These are phyloP conservation scores for Debaryomycetaceae sp. DNA, from an alignment of 1,139 yeast species.

Conservation along the genomic window DNA sequence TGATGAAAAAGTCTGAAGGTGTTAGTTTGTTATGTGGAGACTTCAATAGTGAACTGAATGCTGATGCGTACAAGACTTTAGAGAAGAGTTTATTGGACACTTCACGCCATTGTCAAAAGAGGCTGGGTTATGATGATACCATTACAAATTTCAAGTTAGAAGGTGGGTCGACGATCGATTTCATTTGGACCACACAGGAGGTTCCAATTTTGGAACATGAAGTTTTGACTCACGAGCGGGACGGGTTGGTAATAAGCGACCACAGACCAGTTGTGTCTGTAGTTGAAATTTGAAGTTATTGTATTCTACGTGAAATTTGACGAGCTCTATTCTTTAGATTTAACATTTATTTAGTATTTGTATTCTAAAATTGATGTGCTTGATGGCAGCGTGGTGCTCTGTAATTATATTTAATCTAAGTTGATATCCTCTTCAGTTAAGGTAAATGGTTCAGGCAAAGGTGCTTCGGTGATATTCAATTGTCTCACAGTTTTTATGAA, in stretches of 20 bases:
- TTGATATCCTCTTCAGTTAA: slow-evolving; percentile 52
- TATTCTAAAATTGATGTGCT: neutral
- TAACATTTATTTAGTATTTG: neutral
- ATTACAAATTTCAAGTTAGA: slow-evolving; percentile 13
- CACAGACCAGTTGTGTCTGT: slow-evolving; percentile 21
- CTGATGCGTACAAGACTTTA: slow-evolving; percentile 28
- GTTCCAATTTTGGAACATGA: slow-evolving; percentile 9
- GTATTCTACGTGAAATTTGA: neutral
- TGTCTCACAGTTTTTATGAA: slow-evolving; percentile 85
- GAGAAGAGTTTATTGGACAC: slow-evolving; percentile 8
- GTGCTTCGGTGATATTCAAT: slow-evolving; percentile 78
- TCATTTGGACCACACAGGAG: slow-evolving; percentile 10
- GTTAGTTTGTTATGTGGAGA: slow-evolving; percentile 30
- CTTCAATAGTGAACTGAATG: slow-evolving; percentile 43
- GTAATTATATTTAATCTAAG: slow-evolving; percentile 19
- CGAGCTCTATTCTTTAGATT: neutral
- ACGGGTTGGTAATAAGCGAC: slow-evolving; percentile 13
- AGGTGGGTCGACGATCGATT: slow-evolving; percentile 14
- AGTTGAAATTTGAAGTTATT: slow-evolving; percentile 8
- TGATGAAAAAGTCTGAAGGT: slow-evolving; percentile 8
- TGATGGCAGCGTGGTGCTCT: neutral
- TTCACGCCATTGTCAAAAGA: slow-evolving; percentile 6
- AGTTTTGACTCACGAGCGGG: slow-evolving; percentile 9
- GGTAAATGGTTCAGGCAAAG: slow-evolving; percentile 82
- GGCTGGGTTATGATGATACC: slow-evolving; percentile 9